These are phyloP conservation scores for Dothistroma septosporum DNA, from an alignment of 2,329 filamentous ascomycete species.

Conservation along the genomic window DNA sequence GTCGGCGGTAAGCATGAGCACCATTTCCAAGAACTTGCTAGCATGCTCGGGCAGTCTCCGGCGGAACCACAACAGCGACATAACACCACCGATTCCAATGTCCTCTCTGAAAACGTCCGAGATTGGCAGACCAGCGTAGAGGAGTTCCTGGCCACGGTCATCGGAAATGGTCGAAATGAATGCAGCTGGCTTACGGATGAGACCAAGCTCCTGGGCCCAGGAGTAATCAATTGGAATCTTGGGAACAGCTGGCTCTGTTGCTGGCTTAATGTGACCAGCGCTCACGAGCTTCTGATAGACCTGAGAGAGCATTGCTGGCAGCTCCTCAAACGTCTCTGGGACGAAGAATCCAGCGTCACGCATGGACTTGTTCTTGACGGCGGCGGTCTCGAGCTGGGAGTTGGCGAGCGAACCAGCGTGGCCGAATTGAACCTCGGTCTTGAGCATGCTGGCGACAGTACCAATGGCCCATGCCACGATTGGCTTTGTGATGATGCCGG, in stretches of 20 bases:
- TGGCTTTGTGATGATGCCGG: conserved; percentile 92
- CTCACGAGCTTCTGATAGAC: conserved; percentile 89
- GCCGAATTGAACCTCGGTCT: conserved; percentile 99
- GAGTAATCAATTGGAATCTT: conserved; percentile 99
- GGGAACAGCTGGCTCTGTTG: conserved; percentile 84
- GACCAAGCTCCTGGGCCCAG: conserved; percentile 98
- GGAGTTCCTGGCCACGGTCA: conserved; percentile 97
- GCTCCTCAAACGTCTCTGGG: conserved; percentile 93
- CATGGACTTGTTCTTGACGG: conserved; percentile 96
- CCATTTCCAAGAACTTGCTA: conserved; percentile 99
- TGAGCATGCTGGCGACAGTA: conserved; percentile 99
- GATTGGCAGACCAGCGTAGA: conserved; percentile 99
- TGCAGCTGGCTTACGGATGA: conserved; percentile 98
- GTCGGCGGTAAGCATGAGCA: conserved; percentile 98
- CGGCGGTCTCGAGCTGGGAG: conserved; percentile 96
- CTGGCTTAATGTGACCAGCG: conserved; percentile 77
- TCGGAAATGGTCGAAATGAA: conserved; percentile 99
- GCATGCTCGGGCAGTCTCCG: conserved; percentile 92
- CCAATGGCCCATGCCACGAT: conserved; percentile 99
- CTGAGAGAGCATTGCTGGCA: conserved; percentile 68
- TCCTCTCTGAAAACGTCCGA: conserved; percentile 99
- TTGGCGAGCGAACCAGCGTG: conserved; percentile 98
- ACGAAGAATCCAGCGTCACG: conserved; percentile 90
- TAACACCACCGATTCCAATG: conserved; percentile 98
- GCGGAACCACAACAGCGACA: conserved; percentile 99